A percentile compares a stretch with the other conserved stretches of the same genome.
Conservation (phyloP, 2,329 filamentous ascomycete genomes). For the Fonsecaea erecta region DNA sequence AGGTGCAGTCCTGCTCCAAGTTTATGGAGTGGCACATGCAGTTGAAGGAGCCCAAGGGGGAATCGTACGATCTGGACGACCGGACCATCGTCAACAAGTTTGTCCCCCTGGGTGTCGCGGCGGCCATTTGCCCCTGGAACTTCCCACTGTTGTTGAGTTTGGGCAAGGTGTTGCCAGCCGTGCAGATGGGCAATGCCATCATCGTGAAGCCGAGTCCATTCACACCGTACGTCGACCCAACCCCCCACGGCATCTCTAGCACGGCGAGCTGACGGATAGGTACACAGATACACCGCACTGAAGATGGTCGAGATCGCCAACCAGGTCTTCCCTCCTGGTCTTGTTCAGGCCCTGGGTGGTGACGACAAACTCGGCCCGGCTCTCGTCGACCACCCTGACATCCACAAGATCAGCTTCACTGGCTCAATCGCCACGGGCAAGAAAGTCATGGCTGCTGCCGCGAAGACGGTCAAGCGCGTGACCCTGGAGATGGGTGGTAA, state of each 20-base stretch:
- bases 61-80: conserved; percentile 52
- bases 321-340: conserved; percentile 64
- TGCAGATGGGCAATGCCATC: conserved; percentile 61
- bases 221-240: conserved; percentile 28
- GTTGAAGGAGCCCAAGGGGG: conserved; percentile 47
- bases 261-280: neutral
- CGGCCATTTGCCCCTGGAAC: conserved; percentile 54
- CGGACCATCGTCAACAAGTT: conserved; percentile 50
- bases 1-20: conserved; percentile 2
- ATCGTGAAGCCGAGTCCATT: conserved; percentile 60
- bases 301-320: conserved; percentile 65
- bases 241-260: neutral
- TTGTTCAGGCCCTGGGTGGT: conserved; percentile 65
- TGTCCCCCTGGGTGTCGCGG: conserved; percentile 53
- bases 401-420: conserved; percentile 68
- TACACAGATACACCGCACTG: conserved; percentile 42
- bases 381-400: conserved; percentile 61
- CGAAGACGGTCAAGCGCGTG: conserved; percentile 63
- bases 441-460: conserved; percentile 58
- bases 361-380: conserved; percentile 64
- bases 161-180: conserved; percentile 60
- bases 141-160: conserved; percentile 52
- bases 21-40: conserved; percentile 27
- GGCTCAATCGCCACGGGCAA: conserved; percentile 66
- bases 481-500: conserved; percentile 67